Percentiles rank a stretch among this genome's conserved stretches.
Conservation (phyloP, 345 rosid species). For the Populus euphratica region DNA sequence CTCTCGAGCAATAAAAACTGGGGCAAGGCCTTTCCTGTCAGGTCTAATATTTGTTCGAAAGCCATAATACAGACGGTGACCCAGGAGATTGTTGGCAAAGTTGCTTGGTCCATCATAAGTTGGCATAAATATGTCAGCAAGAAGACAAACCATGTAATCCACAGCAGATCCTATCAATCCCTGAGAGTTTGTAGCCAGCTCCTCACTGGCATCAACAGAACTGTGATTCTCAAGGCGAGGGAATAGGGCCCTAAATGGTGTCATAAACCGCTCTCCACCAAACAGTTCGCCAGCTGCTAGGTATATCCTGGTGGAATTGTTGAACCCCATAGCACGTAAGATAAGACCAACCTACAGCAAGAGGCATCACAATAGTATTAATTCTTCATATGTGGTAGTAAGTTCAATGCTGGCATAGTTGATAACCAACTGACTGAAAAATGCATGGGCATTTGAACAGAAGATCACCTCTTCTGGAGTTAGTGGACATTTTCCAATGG, state of each 20-base stretch:
- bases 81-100: slow-evolving; percentile 96
- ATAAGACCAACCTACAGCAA: slow-evolving; percentile 83
- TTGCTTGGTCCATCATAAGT: slow-evolving; percentile 99
- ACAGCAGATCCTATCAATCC: slow-evolving; percentile 97
- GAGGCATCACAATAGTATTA: slow-evolving; percentile 5
- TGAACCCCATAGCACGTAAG: slow-evolving; percentile 82
- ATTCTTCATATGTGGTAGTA: background rate
- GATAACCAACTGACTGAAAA: background rate
- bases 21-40: slow-evolving; percentile 87
- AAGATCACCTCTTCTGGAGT: slow-evolving; percentile 81
- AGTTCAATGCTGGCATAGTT: background rate
- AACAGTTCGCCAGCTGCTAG: slow-evolving; percentile 94
- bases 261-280: slow-evolving; percentile 91
- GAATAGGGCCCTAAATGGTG: slow-evolving; percentile 71
- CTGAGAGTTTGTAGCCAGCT: slow-evolving; percentile 49
- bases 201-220: slow-evolving; percentile 75
- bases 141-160: slow-evolving; percentile 99
- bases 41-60: slow-evolving; percentile 95
- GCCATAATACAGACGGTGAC: slow-evolving; percentile 95
- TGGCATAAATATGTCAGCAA: slow-evolving; percentile 94
- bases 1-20: slow-evolving; percentile 68
- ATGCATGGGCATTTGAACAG: background rate
- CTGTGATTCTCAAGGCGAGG: slow-evolving; percentile 93
- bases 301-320: slow-evolving; percentile 83
- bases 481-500: slow-evolving; percentile 85